Conservation (phyloP, 441 rosid species). For the Daphne laureola region DNA sequence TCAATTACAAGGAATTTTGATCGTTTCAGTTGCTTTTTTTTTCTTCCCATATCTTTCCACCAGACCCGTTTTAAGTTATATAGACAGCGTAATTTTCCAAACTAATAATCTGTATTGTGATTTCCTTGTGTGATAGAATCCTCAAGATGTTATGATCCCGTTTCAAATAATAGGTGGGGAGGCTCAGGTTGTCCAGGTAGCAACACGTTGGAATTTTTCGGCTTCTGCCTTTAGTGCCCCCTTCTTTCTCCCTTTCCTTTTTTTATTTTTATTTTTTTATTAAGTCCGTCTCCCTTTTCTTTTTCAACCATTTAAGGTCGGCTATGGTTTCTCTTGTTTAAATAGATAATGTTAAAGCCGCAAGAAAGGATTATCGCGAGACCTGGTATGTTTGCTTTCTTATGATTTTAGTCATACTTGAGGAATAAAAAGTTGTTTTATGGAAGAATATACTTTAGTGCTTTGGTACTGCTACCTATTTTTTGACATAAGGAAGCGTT, state of each 20-base stretch:
- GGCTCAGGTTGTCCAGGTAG: conserved; percentile 95
- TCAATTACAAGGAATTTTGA: conserved; percentile 16
- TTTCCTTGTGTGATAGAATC: conserved; percentile 47
- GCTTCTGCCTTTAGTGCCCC: background rate
- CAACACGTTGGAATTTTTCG: background rate
- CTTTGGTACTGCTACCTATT: too few relatives aligned
- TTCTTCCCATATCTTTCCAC: conserved; percentile 4
- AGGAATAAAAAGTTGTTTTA: too few relatives aligned
- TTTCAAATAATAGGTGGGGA: conserved; percentile 98
- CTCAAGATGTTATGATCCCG: conserved; percentile 78
- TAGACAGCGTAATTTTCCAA: too few relatives aligned
- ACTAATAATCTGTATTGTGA: too few relatives aligned
- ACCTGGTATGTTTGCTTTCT: conserved; percentile 51
- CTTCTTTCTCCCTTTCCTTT: background rate
- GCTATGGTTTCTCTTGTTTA: conserved; percentile 1
- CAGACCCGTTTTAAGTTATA: too few relatives aligned
- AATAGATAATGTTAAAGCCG: conserved; percentile 91
- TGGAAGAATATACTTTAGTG: too few relatives aligned
- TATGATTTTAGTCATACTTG: background rate
- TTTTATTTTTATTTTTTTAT: conserved; percentile 1
- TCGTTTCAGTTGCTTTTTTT: conserved; percentile 8
- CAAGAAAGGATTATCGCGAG: conserved; percentile 79
- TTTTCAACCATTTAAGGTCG: background rate
- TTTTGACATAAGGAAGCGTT: too few relatives aligned
- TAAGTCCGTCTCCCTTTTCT: conserved; percentile 5